These are phyloP conservation scores for Neoscytalidium dimidiatum DNA, from an alignment of 2,329 filamentous ascomycete genomes.

Conservation along the genomic window DNA sequence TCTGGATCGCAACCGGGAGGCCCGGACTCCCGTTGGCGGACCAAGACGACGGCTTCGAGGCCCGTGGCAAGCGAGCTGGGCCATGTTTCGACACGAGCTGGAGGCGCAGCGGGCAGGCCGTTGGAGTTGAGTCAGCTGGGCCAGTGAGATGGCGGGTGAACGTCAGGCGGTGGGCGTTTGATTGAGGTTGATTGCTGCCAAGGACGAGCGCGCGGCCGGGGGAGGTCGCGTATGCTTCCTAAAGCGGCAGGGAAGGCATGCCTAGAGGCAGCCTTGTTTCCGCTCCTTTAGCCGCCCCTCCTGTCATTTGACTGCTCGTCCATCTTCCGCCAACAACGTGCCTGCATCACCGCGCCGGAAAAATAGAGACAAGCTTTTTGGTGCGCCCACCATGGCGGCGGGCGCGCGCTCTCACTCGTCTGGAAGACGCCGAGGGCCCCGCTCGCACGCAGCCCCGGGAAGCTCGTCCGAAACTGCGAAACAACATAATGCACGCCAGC, in stretches of 20 bases:
- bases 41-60: background rate
- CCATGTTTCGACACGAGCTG: background rate
- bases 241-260: background rate
- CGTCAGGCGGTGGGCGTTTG: background rate
- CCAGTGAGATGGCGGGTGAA: background rate
- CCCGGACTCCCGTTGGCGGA: background rate
- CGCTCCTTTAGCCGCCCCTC: constrained; percentile 6
- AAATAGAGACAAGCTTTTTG: constrained; percentile 1
- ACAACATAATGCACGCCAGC: background rate
- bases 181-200: constrained; percentile 16
- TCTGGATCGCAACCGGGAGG: background rate
- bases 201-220: background rate
- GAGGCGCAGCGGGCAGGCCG: background rate
- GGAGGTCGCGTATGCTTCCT: background rate
- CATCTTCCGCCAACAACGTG: constrained; percentile 11
- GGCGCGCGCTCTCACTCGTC: background rate
- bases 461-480: background rate
- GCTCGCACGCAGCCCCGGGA: background rate
- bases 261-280: background rate
- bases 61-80: constrained; percentile 3
- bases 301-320: background rate
- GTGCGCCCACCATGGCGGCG: background rate
- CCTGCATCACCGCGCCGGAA: background rate
- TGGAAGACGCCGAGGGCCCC: background rate
- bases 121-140: background rate